phyloP scores from a whole-genome alignment of 345 rosid species.

The Viola odorata region DNA sequence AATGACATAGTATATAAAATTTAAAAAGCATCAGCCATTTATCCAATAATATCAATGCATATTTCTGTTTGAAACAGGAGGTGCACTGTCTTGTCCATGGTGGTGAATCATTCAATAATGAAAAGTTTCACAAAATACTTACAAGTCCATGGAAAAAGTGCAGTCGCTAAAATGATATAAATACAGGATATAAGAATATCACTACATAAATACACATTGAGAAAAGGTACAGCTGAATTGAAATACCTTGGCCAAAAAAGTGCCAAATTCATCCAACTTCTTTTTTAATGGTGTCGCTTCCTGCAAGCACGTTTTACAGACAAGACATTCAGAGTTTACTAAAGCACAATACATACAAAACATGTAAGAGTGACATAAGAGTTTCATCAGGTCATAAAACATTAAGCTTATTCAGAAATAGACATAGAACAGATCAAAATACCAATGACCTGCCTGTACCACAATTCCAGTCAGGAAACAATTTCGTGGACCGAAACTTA shows the following conservation, averaged over 20 bases:
- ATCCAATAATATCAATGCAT: no score
- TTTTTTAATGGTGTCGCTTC: slow-evolving; percentile 92
- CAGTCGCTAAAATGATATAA: no score
- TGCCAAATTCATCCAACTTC: slow-evolving; percentile 97
- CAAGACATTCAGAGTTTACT: neutral
- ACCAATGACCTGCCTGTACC: no score
- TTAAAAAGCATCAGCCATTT: no score
- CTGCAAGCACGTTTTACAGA: slow-evolving; percentile 41
- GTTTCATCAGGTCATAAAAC: neutral
- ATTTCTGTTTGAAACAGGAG: no score
- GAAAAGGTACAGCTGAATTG: slow-evolving; percentile 6
- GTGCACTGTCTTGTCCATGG: no score
- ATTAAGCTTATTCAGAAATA: neutral
- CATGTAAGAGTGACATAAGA: neutral
- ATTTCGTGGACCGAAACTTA: no score
- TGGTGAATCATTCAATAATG: no score
- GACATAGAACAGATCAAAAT: no score
- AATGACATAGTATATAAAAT: slow-evolving; percentile 15
- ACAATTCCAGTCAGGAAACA: no score
- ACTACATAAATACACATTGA: neutral
- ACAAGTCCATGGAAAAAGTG: no score
- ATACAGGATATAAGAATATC: neutral
- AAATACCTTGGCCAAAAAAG: slow-evolving; percentile 89
- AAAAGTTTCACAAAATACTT: no score
- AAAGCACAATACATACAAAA: neutral